Base-by-base conservation (phyloP, 805 yeast species). In the Blastobotrys mokoenaii region DNA sequence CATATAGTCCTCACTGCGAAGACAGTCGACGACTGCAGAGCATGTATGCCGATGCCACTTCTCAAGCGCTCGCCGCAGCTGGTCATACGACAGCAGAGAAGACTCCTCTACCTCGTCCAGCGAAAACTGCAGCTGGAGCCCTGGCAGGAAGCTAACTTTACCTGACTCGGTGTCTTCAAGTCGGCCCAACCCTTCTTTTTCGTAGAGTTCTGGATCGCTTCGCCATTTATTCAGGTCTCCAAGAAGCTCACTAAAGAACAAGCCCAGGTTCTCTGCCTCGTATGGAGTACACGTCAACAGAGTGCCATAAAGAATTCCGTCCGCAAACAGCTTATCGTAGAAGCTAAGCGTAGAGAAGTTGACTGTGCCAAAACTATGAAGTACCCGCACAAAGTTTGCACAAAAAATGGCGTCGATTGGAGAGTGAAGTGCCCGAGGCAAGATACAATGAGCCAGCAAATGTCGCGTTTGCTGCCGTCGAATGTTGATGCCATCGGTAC, bases 191-290 rank as follows among this genome's bases (percentile, higher is more conserved):
- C 66, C 71, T 8, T 56, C 54, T 3, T 45, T 29, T 1, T 53
- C 47, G 53, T 68, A 76, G 1, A 43, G 39, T 0, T 54, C 62
- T 10, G 63, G 62, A 8, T 59, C 51, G 1, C 59, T 58, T 70
- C 84, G 76, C 51, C 67, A 55, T n/a, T 55, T 48, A 45, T 75
- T 73, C 37, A 81, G 65, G 17, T 62, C 63, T 5, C 60, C 64
- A 37, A 86, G 64, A 1, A 83, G 50, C 18, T 76, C 79, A 20
- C 76, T 68, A 53, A 77, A 75, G 53, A 89, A 88, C 10, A 85
- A 62, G 2, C 95, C 95, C 33, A 88, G 61, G 57, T 84, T 84
- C 54, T 88, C 95, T 1, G 95, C 80, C 57, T 89, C 96, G 3
- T 71, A 63, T 0, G 85, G 73, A 0, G 96, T 84, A 44, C 79